These are phyloP conservation scores for Pseudevernia furfuracea DNA, from an alignment of 495 filamentous ascomycete genomes.

Conservation along the genomic window DNA sequence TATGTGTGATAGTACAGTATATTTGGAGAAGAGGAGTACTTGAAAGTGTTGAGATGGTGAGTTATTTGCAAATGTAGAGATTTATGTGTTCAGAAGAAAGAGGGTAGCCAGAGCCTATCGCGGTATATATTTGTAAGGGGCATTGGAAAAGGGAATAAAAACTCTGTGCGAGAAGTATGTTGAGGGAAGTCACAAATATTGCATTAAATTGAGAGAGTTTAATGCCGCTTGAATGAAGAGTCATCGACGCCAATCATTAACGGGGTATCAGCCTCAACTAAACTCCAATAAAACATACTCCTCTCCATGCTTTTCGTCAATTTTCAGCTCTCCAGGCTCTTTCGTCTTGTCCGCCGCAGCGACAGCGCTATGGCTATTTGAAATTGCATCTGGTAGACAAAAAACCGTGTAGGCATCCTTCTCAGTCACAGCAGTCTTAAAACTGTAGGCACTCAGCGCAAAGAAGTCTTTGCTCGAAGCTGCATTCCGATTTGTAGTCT, in stretches of 20 bases:
- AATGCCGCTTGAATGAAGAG: no score
- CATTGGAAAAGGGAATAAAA: not conserved
- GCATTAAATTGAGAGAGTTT: not conserved
- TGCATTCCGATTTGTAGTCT: not conserved
- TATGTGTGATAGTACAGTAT: not conserved
- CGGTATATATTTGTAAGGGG: not conserved
- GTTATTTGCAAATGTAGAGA: no score
- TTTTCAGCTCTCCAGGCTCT: not conserved
- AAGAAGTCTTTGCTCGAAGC: slow-evolving; percentile 21
- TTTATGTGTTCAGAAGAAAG: not conserved
- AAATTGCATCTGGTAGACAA: slow-evolving; percentile 14
- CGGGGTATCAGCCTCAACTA: not conserved
- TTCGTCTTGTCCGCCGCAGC: not conserved
- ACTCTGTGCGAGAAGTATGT: not conserved
- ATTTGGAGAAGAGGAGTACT: not conserved
- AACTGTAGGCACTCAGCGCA: slow-evolving; percentile 33
- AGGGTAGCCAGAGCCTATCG: not conserved
- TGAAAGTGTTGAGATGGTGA: not conserved
- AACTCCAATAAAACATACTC: not conserved
- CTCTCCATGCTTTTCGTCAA: not conserved
- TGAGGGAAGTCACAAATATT: not conserved
- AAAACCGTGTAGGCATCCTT: slow-evolving; percentile 42
- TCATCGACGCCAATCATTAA: not conserved
- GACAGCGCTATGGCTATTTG: not conserved
- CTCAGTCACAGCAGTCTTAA: slow-evolving; percentile 35